These are phyloP conservation scores for Neurospora sp. DNA, from an alignment of 495 filamentous ascomycete genomes.

Conservation along the genomic window DNA sequence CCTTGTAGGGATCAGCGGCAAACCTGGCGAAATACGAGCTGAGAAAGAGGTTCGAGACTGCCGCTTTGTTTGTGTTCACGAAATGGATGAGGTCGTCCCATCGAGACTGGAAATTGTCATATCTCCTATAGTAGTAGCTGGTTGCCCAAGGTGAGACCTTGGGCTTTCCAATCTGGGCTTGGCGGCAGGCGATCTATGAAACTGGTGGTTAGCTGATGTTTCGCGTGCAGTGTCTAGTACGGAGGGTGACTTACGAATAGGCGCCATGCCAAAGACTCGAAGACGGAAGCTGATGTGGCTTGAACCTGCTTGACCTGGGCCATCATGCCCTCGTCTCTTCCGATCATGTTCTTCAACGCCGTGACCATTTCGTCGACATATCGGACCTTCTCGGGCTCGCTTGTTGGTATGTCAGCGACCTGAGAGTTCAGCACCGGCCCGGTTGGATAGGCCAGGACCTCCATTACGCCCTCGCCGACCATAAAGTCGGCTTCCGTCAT, in stretches of 20 bases:
- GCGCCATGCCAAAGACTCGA: neutral
- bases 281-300: rapidly evolving
- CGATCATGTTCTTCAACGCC: rapidly evolving
- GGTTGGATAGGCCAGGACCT: neutral
- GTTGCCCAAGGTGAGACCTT: neutral
- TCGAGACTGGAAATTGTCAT: neutral
- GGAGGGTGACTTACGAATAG: neutral
- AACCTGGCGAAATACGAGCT: neutral
- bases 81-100: neutral
- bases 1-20: neutral
- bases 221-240: rapidly evolving
- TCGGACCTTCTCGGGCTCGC: rapidly evolving
- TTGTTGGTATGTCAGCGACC: neutral
- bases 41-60: neutral
- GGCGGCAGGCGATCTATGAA: neutral
- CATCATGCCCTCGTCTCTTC: neutral
- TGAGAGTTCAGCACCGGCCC: neutral
- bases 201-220: neutral
- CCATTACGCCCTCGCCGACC: neutral
- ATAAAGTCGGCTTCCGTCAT: neutral
- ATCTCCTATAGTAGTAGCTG: neutral
- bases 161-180: neutral
- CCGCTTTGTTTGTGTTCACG: neutral
- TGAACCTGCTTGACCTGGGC: neutral
- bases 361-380: neutral